A percentile compares a stretch with the other conserved stretches of the same genome.
phyloP scores from a whole-genome alignment of 83 land plant species.

The Diphasiastrum complanatum region DNA sequence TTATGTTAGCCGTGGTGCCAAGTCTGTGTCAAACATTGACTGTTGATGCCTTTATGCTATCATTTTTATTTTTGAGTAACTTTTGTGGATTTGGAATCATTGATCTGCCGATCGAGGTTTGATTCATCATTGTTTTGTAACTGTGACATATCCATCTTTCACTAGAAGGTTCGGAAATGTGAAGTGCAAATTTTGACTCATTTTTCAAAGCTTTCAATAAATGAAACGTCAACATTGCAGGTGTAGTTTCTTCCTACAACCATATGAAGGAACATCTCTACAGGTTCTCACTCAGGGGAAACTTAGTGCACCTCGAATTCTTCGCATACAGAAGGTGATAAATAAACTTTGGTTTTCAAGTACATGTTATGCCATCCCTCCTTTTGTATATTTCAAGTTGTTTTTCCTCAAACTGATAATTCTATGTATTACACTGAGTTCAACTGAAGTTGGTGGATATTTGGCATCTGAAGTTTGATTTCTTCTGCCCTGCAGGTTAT shows the following conservation, averaged over 20 bases:
- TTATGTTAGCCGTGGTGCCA: no score
- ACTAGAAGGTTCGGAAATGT: no score
- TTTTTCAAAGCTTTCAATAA: not conserved
- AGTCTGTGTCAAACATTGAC: no score
- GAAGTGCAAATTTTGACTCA: no score
- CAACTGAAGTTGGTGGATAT: not conserved
- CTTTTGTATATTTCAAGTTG: not conserved
- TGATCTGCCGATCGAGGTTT: no score
- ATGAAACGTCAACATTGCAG: slow-evolving; percentile 32
- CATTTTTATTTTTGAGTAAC: no score
- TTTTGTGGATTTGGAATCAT: no score
- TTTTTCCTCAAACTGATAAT: no score
- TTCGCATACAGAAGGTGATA: slow-evolving; percentile 76
- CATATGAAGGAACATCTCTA: slow-evolving; percentile 73
- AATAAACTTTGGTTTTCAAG: not conserved
- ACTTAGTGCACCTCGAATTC: slow-evolving; percentile 89
- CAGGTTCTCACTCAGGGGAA: slow-evolving; percentile 87
- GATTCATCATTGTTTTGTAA: no score
- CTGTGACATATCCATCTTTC: no score
- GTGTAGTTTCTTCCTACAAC: slow-evolving; percentile 93
- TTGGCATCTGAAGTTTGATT: not conserved
- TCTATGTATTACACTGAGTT: no score
- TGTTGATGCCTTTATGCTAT: no score
- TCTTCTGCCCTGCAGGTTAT: slow-evolving; percentile 52
- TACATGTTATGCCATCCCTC: not conserved